Percentiles rank a stretch among this genome's conserved stretches.
These are phyloP conservation scores for Lentinula raphanica DNA, from an alignment of 768 basidiomycete genomes.

Conservation along the genomic window DNA sequence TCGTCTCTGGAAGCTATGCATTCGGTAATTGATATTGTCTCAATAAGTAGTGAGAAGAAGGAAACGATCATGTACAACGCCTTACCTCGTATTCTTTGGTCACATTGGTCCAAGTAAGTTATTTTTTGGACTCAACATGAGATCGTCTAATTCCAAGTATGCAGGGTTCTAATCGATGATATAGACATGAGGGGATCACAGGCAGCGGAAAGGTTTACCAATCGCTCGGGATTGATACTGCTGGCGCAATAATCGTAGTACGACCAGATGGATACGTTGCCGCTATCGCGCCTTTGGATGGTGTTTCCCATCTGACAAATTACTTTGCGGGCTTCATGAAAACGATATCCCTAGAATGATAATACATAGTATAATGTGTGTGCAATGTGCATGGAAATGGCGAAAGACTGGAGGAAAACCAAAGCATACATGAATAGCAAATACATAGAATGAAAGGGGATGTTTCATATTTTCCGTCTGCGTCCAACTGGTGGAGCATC, in stretches of 20 bases:
- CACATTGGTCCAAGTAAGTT: conserved; percentile 59
- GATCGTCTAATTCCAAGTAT: not conserved
- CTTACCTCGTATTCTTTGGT: conserved; percentile 40
- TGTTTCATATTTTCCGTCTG: conserved; percentile 30
- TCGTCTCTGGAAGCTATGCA: conserved; percentile 24
- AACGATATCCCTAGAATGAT: too few relatives aligned
- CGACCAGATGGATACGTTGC: conserved; percentile 68
- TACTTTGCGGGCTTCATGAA: conserved; percentile 49
- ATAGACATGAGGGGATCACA: conserved; percentile 31
- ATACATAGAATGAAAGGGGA: too few relatives aligned
- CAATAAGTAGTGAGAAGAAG: conserved; percentile 34
- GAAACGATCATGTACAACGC: conserved; percentile 37
- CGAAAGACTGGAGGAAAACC: not conserved
- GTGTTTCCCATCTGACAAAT: conserved; percentile 29
- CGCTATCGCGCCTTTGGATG: conserved; percentile 44
- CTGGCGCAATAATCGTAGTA: conserved; percentile 49
- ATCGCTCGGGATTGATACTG: conserved; percentile 45
- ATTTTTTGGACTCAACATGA: not conserved
- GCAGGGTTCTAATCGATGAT: conserved; percentile 60
- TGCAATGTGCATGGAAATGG: not conserved
- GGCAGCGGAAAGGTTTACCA: conserved; percentile 52
- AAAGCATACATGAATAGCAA: not conserved
- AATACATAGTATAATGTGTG: not conserved
- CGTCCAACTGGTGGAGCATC: conserved; percentile 55
- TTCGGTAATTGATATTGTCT: conserved; percentile 38